Evolutionary conservation across 2,329 filamentous ascomycete species (phyloP), one percentile per base, ranked within the genome.

Genomic region (Albifimbria verrucaria): DNA sequence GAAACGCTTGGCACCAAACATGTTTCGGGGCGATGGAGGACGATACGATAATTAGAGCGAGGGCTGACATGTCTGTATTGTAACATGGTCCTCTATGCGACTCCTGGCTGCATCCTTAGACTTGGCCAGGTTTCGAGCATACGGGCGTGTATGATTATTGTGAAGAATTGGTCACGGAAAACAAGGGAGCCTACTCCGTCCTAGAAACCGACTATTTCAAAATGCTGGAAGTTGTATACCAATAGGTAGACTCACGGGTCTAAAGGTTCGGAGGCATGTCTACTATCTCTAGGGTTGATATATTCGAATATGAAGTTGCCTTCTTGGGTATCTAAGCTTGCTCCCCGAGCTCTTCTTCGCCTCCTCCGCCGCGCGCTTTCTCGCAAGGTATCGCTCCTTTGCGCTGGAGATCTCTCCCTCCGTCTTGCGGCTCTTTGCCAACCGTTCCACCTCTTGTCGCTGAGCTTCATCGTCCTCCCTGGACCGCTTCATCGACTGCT

Each of bases 351-450:
- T 78, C 65, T 77, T 82, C 70, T 85, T 85, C 11, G 80, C 86
- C 65, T 88, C 87, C 55, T 88, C 89, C 1, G 86, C 87, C 53
- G 89, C 88, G 62, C 76, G 79, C 74, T 92, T 93, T 65, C 90
- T 78, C 52, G 88, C 87, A 51, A 94, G 75, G 68, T 92, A 94
- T 60, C 90, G 78, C 71, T 92, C 90, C 69, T 85, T 89, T 1
- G 90, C 90, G 63, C 87, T 88, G 63, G 82, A 87, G 56, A 93
- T 88, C 49, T 93, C 89, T 18, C 77, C 75, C 48, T 86, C 83
- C 1, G 89, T 93, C 80, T 94, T 94, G 62, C 83, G 80, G 60
- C 86, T 89, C 80, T 93, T 94, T 32, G 82, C 75, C 17, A 82
- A 81, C 53, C 84, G 78, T 69, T 90, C 86, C 20, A 86, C 64